Conservation (phyloP, 495 filamentous ascomycete species). For the Aspergillus bridgeri region DNA sequence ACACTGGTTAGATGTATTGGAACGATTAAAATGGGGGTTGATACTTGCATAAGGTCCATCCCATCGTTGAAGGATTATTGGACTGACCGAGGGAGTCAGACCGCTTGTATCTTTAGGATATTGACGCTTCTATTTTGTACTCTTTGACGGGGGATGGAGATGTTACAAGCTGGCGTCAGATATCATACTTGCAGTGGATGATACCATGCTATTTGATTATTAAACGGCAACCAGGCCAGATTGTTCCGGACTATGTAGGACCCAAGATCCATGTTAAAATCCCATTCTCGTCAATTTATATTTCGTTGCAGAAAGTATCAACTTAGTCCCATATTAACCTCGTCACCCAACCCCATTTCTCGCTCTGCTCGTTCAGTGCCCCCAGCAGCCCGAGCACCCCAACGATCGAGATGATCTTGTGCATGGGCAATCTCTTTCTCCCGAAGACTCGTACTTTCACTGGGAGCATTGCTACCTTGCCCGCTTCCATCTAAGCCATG, state of each 20-base stretch:
- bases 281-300: not conserved
- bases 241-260: not conserved
- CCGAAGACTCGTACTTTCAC: constrained; percentile 38
- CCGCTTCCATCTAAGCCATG: constrained; percentile 30
- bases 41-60: constrained; percentile 28
- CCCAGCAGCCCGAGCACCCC: constrained; percentile 37
- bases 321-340: constrained; percentile 53
- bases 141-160: not conserved
- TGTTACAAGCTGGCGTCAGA: not conserved
- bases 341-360: constrained; percentile 49
- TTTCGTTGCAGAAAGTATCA: constrained; percentile 20
- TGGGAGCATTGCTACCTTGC: constrained; percentile 35
- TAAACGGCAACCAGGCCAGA: not conserved
- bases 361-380: constrained; percentile 44
- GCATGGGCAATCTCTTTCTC: constrained; percentile 51
- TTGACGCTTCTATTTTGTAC: not conserved
- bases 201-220: no score
- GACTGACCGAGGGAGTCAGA: not conserved
- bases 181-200: not conserved
- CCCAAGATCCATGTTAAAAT: not conserved
- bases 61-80: not conserved
- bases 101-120: not conserved
- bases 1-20: constrained; percentile 43
- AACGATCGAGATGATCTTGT: constrained; percentile 44
- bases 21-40: constrained; percentile 41